A percentile compares a stretch with the other conserved stretches of the same genome.
Conservation (phyloP, 371 early-diverging fungal species). For the Mortierella sp. region DNA sequence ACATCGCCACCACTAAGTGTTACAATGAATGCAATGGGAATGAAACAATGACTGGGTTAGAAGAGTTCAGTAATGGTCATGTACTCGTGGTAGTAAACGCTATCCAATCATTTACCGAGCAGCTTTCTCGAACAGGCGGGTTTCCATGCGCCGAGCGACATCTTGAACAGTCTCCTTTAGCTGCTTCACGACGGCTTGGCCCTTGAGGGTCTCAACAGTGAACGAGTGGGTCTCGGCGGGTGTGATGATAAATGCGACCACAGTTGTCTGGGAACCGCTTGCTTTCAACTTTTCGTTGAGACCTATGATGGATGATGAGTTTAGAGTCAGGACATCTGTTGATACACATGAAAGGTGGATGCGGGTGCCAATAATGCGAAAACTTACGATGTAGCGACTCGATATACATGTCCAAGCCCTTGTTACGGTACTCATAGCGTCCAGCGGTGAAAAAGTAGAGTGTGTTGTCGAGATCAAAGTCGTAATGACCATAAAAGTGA, state of each 20-base stretch:
- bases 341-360: too few species aligned
- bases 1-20: slow-evolving; percentile 65
- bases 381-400: slow-evolving; percentile 88
- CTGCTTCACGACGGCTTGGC: slow-evolving; percentile 96
- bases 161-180: slow-evolving; percentile 90
- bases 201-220: slow-evolving; percentile 96
- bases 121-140: slow-evolving; percentile 89
- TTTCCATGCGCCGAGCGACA: slow-evolving; percentile 85
- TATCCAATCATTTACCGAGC: slow-evolving; percentile 58
- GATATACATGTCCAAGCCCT: slow-evolving; percentile 97
- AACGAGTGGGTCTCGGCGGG: slow-evolving; percentile 91
- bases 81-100: too few species aligned
- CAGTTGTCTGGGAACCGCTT: slow-evolving; percentile 85
- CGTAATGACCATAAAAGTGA: slow-evolving; percentile 96
- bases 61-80: too few species aligned
- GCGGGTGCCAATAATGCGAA: neutral
- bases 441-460: slow-evolving; percentile 98
- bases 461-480: slow-evolving; percentile 94
- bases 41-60: too few species aligned
- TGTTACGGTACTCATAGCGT: slow-evolving; percentile 97
- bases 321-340: too few species aligned
- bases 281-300: slow-evolving; percentile 89
- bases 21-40: too few species aligned
- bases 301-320: slow-evolving; percentile 67
- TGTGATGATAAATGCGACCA: slow-evolving; percentile 96